phyloP scores from a whole-genome alignment of 345 rosid species.

The Eucalyptus tenuipes region DNA sequence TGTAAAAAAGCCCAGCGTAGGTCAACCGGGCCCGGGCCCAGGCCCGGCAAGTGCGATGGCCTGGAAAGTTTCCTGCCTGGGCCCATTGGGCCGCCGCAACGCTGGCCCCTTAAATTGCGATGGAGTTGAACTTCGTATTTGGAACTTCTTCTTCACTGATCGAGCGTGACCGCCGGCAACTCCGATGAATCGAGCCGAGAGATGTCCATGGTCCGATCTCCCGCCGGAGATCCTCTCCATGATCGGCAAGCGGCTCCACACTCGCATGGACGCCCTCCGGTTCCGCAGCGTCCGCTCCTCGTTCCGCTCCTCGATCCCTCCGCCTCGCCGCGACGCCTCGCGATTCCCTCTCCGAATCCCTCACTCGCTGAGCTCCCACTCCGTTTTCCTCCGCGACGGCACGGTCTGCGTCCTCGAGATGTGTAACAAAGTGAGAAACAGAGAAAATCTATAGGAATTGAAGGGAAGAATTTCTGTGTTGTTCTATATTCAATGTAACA shows the following conservation, averaged over 20 bases:
- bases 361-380: background rate
- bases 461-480: too few relatives aligned
- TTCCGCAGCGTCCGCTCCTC: slow-evolving; percentile 8
- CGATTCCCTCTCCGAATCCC: background rate
- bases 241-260: background rate
- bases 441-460: too few relatives aligned
- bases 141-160: background rate
- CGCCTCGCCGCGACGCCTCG: background rate
- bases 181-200: background rate
- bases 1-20: too few relatives aligned
- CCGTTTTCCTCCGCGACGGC: background rate
- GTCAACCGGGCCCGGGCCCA: background rate
- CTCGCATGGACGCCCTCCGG: background rate
- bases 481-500: too few relatives aligned
- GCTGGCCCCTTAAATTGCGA: background rate
- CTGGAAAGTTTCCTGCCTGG: too few relatives aligned
- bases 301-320: slow-evolving; percentile 1
- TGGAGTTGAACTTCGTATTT: too few relatives aligned
- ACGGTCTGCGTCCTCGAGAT: background rate
- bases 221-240: background rate
- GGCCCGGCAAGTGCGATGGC: background rate
- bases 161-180: background rate
- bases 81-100: background rate
- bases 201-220: background rate
- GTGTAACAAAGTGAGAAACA: too few relatives aligned